These are phyloP conservation scores for Mycosphaerella sp. DNA, from an alignment of 2,329 filamentous ascomycete genomes.

Conservation along the genomic window DNA sequence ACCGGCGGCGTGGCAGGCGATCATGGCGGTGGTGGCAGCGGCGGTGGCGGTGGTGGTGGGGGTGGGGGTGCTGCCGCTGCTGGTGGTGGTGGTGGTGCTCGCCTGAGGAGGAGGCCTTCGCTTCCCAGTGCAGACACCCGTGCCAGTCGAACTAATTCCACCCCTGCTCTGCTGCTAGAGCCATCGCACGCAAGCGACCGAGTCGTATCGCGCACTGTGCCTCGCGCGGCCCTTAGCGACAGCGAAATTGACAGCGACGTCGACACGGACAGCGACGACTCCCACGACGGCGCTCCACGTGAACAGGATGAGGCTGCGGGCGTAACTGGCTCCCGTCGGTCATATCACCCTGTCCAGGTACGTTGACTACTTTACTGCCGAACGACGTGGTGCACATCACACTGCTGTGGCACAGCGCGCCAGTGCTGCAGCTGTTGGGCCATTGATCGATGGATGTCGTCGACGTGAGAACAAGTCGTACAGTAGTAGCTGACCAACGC, in stretches of 20 bases:
- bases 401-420: background rate
- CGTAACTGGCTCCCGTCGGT: conserved; percentile 27
- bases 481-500: conserved; percentile 13
- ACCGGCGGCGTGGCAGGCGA: background rate
- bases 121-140: background rate
- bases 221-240: background rate
- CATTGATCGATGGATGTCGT: background rate
- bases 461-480: conserved; percentile 6
- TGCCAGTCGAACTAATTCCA: background rate
- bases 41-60: background rate
- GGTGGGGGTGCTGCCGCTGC: background rate
- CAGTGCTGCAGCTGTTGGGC: background rate
- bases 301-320: conserved; percentile 32
- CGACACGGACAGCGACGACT: background rate
- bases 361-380: background rate
- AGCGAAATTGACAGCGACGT: background rate
- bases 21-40: background rate
- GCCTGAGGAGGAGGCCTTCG: conserved; percentile 1
- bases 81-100: background rate
- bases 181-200: conserved; percentile 1
- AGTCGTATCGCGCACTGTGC: background rate
- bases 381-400: background rate
- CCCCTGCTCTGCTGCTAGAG: conserved; percentile 4
- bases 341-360: conserved; percentile 31
- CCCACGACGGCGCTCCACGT: conserved; percentile 9